phyloP scores from a whole-genome alignment of 2,329 filamentous ascomycete species.

The Thielaviopsis punctulata region DNA sequence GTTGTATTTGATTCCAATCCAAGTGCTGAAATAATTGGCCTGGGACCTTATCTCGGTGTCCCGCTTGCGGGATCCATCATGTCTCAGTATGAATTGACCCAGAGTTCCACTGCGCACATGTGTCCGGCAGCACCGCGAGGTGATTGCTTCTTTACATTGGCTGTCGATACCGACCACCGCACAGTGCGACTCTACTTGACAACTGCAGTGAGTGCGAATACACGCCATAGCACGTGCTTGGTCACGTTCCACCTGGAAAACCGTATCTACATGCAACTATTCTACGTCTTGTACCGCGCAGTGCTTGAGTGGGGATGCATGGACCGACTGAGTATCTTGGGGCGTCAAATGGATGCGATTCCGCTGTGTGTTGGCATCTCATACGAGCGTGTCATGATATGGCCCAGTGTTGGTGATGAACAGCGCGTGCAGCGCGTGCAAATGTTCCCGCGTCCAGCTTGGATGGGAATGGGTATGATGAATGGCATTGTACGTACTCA shows the following conservation, averaged over 20 bases:
- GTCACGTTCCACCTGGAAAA: neutral
- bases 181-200: conserved; percentile 1
- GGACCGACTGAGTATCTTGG: neutral
- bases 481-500: neutral
- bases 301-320: conserved; percentile 6
- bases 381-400: conserved; percentile 1
- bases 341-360: neutral
- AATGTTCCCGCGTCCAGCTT: conserved; percentile 1
- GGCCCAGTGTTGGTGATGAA: neutral
- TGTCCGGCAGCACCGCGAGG: neutral
- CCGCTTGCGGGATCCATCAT: neutral
- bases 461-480: neutral
- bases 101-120: neutral
- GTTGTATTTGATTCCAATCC: conserved; percentile 6
- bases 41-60: neutral
- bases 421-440: neutral
- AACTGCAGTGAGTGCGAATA: neutral
- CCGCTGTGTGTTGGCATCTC: neutral
- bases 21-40: neutral
- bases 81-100: neutral
- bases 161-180: conserved; percentile 1
- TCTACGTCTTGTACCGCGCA: conserved; percentile 1
- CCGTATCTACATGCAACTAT: neutral
- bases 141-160: conserved; percentile 5
- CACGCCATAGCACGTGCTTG: neutral